A percentile compares a stretch with the other conserved stretches of the same genome.
phyloP scores from a whole-genome alignment of 208 protist species.

The Leishmania braziliensis region DNA sequence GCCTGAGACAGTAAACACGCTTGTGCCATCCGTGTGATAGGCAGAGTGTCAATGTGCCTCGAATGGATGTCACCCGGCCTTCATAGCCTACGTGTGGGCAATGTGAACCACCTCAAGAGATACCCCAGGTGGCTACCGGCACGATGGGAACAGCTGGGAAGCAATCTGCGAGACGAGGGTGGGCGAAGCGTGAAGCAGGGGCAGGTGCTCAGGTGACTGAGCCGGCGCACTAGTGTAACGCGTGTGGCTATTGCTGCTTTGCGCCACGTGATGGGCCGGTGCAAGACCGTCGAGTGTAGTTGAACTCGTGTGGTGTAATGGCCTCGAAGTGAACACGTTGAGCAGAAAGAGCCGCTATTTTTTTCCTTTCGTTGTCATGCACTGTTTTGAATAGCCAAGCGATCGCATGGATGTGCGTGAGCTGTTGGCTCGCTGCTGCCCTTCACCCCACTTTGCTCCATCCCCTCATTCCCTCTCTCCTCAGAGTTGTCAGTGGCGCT shows the following conservation, averaged over 20 bases:
- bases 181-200: neutral
- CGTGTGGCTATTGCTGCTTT: neutral
- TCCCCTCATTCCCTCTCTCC: neutral
- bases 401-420: neutral
- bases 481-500: neutral
- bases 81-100: neutral
- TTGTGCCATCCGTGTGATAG: neutral
- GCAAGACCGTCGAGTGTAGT: too few relatives aligned
- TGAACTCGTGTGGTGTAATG: neutral
- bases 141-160: neutral
- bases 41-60: neutral
- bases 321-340: too few relatives aligned
- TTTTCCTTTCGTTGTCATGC: too few relatives aligned
- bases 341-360: neutral
- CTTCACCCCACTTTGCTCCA: neutral
- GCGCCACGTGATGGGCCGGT: neutral
- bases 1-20: neutral
- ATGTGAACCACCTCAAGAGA: neutral
- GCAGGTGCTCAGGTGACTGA: neutral
- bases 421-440: neutral
- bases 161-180: neutral
- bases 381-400: neutral
- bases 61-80: neutral
- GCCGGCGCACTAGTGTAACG: neutral
- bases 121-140: neutral